Base-by-base conservation (phyloP, 257 asterid species). In the Plantago elongata region DNA sequence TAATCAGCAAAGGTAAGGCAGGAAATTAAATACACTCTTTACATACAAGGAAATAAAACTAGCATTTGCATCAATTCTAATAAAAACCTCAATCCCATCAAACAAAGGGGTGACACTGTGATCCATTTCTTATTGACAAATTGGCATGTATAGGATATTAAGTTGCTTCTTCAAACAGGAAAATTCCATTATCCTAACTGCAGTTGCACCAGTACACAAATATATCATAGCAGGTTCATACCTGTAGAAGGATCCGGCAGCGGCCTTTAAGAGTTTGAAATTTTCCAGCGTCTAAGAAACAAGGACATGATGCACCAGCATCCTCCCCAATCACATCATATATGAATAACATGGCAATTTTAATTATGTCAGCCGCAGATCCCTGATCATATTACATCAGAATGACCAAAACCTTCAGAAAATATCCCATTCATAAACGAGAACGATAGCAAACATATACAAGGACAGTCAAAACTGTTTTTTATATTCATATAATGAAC, bases 321-420 rank as follows among this genome's bases (percentile, higher is more conserved):
- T 81, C 84, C 65, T 76, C 82, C 61, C 69, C 65, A 65, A 86
- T 81, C 75, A 83, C 83, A 74, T 80, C 75, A 47, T 86, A 90
- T 50, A 92, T 69, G 77, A 72, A 74, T 76, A 83, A 68, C 99
- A 92, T 92, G 16, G 99, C 99, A 18, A 86, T 80, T 76, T 92
- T 92, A 71, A 92, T 80, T 68, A 92, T 80, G 81, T 92, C 99
- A 18, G 99, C 97, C 67, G 99, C 97, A 64, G 99, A 92, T 62
- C 99, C 99, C 97, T 92, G 48, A 50, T 74, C 64, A 69, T 50
- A 54, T 16, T 63, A 51, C 65, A 66, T 62, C 34, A 48, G 46
- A 46, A 62, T 54, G 37, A 59, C 45, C 34, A 62, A 51, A 54
- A 54, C 73, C 62, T 16, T 54, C 59, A 54, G 48, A 45, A 48